These are phyloP conservation scores for Sungouiella blattae DNA, from an alignment of 805 yeast species.

Conservation along the genomic window DNA sequence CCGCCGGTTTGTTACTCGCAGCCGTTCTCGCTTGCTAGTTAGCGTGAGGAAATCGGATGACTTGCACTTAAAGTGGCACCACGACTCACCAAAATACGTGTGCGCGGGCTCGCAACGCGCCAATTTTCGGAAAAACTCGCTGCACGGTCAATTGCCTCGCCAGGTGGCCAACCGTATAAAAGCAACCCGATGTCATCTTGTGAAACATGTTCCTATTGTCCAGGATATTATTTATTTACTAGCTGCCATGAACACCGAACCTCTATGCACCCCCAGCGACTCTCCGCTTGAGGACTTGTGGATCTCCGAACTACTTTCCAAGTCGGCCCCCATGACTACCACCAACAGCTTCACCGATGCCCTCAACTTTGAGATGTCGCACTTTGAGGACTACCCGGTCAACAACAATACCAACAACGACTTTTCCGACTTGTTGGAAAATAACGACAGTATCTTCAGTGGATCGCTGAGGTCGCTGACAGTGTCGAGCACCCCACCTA, in stretches of 20 bases:
- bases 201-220: no score
- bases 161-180: no score
- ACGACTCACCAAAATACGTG: neutral
- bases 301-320: slow-evolving; percentile 17
- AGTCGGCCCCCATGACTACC: slow-evolving; percentile 20
- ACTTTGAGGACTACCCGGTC: slow-evolving; percentile 2
- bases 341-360: slow-evolving; percentile 10
- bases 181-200: no score
- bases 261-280: neutral
- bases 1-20: no score
- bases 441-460: slow-evolving; percentile 10
- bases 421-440: slow-evolving; percentile 5
- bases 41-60: neutral
- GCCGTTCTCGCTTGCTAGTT: no score
- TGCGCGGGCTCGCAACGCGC: slow-evolving; percentile 1
- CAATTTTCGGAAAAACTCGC: neutral
- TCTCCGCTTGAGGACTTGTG: slow-evolving; percentile 14
- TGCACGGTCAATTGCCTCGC: no score
- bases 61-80: neutral
- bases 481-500: slow-evolving; percentile 10
- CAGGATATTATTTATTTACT: no score
- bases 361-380: slow-evolving; percentile 3
- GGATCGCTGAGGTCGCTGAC: slow-evolving; percentile 5
- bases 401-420: slow-evolving; percentile 2
- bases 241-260: neutral